A percentile compares a stretch with the other conserved stretches of the same genome.
These are phyloP conservation scores for Yamadazyma atmosphaerica DNA, from an alignment of 1,139 yeast genomes.

Conservation along the genomic window DNA sequence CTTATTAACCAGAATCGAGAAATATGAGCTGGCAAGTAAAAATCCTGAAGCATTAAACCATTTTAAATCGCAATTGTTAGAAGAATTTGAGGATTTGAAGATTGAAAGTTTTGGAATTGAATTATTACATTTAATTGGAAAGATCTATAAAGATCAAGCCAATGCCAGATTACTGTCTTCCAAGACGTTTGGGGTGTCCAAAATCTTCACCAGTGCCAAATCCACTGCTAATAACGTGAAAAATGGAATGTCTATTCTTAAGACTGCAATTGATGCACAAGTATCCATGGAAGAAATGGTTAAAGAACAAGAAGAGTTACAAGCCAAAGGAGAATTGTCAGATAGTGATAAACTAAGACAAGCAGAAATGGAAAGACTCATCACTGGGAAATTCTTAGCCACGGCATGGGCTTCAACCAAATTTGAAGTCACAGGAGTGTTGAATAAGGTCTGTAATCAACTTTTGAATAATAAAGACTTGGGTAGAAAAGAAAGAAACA, in stretches of 20 bases:
- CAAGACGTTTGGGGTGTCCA: conserved; percentile 48
- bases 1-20: conserved; percentile 46
- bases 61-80: conserved; percentile 42
- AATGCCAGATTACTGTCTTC: conserved; percentile 37
- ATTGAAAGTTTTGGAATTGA: conserved; percentile 51
- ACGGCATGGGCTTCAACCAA: conserved; percentile 82
- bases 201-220: conserved; percentile 53
- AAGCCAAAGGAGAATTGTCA: conserved; percentile 30
- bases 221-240: conserved; percentile 39
- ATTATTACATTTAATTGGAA: conserved; percentile 57
- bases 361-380: conserved; percentile 62
- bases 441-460: conserved; percentile 64
- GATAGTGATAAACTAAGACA: conserved; percentile 50
- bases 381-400: conserved; percentile 73
- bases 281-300: conserved; percentile 40
- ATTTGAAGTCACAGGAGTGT: conserved; percentile 67
- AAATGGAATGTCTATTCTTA: conserved; percentile 40
- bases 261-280: conserved; percentile 47
- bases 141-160: conserved; percentile 63
- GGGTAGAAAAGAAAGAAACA: conserved; percentile 48
- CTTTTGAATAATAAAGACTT: conserved; percentile 59
- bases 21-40: conserved; percentile 26
- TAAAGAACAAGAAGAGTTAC: conserved; percentile 50
- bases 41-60: conserved; percentile 35
- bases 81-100: conserved; percentile 62